Conservation (phyloP, 106 monocot genomes). For the Iris macrosiphon region DNA sequence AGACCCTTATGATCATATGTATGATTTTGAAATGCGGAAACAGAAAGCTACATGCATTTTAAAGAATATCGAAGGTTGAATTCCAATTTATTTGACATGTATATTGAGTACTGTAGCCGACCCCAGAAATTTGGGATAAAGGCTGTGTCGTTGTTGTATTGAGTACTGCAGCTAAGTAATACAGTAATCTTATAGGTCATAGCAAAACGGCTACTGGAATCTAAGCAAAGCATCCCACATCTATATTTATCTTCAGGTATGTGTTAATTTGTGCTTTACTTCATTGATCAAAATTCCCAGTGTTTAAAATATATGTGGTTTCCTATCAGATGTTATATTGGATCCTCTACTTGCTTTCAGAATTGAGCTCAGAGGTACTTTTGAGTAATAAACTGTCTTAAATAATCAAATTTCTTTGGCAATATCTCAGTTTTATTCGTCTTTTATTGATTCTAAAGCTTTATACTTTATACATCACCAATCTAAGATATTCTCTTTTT, state of each 20-base stretch:
- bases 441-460: not conserved
- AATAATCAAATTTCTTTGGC: not conserved
- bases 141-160: too few relatives aligned
- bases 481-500: slow-evolving; percentile 1
- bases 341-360: slow-evolving; percentile 87
- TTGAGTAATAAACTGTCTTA: slow-evolving; percentile 3
- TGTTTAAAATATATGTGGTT: slow-evolving; percentile 9
- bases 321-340: slow-evolving; percentile 67
- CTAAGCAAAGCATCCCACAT: slow-evolving; percentile 87
- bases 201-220: slow-evolving; percentile 89
- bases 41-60: too few relatives aligned
- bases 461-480: not conserved
- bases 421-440: not conserved
- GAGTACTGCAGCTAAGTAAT: not conserved
- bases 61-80: too few relatives aligned
- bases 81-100: too few relatives aligned
- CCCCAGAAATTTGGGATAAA: too few relatives aligned
- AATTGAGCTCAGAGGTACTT: slow-evolving; percentile 76
- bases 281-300: not conserved
- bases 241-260: slow-evolving; percentile 88
- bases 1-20: too few relatives aligned
- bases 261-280: slow-evolving; percentile 3
- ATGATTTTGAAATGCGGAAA: too few relatives aligned
- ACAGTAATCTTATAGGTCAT: slow-evolving; percentile 47
- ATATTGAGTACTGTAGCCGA: too few relatives aligned